phyloP scores from a whole-genome alignment of 768 basidiomycete genomes.

The Leccinum disarticulatum region DNA sequence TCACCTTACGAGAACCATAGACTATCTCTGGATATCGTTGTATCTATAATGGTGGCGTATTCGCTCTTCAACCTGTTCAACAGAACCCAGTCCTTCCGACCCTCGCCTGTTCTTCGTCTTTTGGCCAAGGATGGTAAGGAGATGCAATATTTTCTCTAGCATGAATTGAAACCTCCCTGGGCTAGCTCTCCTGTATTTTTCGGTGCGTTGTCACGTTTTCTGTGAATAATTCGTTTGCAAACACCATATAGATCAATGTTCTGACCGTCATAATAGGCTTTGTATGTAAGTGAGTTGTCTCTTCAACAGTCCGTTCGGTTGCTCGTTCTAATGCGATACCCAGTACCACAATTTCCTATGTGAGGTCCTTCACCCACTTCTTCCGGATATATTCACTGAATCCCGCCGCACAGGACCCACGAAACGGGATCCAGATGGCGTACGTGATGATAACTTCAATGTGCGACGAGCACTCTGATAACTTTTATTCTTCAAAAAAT shows the following conservation, averaged over 20 bases:
- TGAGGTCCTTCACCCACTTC: background rate
- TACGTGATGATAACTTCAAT: background rate
- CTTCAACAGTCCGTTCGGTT: background rate
- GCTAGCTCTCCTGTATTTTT: background rate
- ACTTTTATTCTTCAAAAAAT: background rate
- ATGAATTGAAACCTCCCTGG: background rate
- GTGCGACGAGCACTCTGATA: background rate
- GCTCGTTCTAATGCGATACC: background rate
- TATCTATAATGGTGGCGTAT: constrained; percentile 3
- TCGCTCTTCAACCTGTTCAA: constrained; percentile 4
- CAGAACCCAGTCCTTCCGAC: background rate
- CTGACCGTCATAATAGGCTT: background rate
- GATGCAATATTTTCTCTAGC: background rate
- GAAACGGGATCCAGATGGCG: constrained; percentile 1
- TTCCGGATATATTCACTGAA: background rate
- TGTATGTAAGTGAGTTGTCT: constrained; percentile 7
- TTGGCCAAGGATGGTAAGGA: constrained; percentile 13
- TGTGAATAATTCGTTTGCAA: background rate
- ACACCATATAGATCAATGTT: background rate
- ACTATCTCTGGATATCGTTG: background rate
- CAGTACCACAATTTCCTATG: background rate
- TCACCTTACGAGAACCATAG: background rate
- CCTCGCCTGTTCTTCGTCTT: background rate
- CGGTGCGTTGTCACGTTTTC: background rate
- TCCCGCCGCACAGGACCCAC: constrained; percentile 2